These are phyloP conservation scores for Cicer pinnatifidum DNA, from an alignment of 306 rosid genomes.

Conservation along the genomic window DNA sequence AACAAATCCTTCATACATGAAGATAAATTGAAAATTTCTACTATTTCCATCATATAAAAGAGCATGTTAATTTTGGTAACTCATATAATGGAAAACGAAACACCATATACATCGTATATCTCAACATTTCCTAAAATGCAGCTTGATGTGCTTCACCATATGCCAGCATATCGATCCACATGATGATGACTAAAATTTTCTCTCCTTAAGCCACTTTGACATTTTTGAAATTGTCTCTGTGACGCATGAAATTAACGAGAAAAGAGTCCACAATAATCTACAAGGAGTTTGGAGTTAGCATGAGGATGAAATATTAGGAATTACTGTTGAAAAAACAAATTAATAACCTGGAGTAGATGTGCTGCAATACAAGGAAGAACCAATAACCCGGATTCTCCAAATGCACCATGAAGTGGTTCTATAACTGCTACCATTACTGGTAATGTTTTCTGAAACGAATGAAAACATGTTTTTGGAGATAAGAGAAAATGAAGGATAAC, in stretches of 20 bases:
- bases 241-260: slow-evolving; percentile 64
- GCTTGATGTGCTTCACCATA: too few relatives aligned
- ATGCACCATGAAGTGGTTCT: slow-evolving; percentile 79
- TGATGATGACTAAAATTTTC: not conserved
- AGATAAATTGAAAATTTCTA: too few relatives aligned
- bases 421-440: slow-evolving; percentile 96
- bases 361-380: slow-evolving; percentile 97
- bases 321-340: not conserved
- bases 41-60: too few relatives aligned
- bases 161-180: too few relatives aligned
- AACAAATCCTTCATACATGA: too few relatives aligned
- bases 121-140: too few relatives aligned
- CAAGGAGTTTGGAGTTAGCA: slow-evolving; percentile 23
- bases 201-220: slow-evolving; percentile 51
- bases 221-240: slow-evolving; percentile 47
- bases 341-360: slow-evolving; percentile 84
- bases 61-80: too few relatives aligned
- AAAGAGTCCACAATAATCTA: slow-evolving; percentile 57
- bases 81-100: too few relatives aligned
- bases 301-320: slow-evolving; percentile 12
- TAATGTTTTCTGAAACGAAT: slow-evolving; percentile 75
- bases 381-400: slow-evolving; percentile 87
- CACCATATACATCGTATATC: too few relatives aligned
- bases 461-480: slow-evolving; percentile 24
- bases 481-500: not conserved